Evolutionary conservation across 2,329 filamentous ascomycete genomes (phyloP).

Genomic region (Aspergillus neoniger): DNA sequence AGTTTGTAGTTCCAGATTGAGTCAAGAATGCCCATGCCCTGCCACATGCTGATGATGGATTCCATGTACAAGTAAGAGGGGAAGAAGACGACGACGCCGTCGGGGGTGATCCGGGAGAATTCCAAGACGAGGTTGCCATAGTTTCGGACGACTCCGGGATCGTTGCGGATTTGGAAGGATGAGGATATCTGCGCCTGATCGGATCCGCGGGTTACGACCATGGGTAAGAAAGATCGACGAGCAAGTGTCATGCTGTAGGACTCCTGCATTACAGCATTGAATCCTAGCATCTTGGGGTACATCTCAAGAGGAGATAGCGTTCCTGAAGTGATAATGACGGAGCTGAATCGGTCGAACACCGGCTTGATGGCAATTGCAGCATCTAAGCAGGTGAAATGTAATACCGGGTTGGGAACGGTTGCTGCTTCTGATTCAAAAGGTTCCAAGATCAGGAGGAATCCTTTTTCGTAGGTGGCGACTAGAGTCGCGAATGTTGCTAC

Average conservation of each 20-base stretch:
- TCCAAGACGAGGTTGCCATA: constrained; percentile 92
- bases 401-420: constrained; percentile 91
- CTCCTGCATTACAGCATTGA: constrained; percentile 88
- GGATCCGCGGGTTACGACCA: constrained; percentile 94
- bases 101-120: constrained; percentile 92
- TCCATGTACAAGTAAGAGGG: constrained; percentile 99
- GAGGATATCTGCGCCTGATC: constrained; percentile 93
- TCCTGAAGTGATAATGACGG: constrained; percentile 96
- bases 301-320: constrained; percentile 97
- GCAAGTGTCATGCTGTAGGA: constrained; percentile 97
- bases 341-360: constrained; percentile 95
- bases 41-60: constrained; percentile 98
- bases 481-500: constrained; percentile 96
- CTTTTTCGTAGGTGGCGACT: constrained; percentile 94
- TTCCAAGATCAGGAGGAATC: constrained; percentile 93
- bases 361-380: constrained; percentile 97
- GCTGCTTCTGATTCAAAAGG: constrained; percentile 95
- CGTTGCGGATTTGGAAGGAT: constrained; percentile 91
- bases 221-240: constrained; percentile 89
- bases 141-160: constrained; percentile 94
- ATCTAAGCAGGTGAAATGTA: constrained; percentile 95
- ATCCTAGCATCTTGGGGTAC: constrained; percentile 98
- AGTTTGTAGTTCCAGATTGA: constrained; percentile 99
- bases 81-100: constrained; percentile 99
- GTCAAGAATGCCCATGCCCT: constrained; percentile 96